A percentile compares a stretch with the other conserved stretches of the same genome.
Conservation (phyloP, 768 basidiomycete species). For the Mycena sanguinolenta region DNA sequence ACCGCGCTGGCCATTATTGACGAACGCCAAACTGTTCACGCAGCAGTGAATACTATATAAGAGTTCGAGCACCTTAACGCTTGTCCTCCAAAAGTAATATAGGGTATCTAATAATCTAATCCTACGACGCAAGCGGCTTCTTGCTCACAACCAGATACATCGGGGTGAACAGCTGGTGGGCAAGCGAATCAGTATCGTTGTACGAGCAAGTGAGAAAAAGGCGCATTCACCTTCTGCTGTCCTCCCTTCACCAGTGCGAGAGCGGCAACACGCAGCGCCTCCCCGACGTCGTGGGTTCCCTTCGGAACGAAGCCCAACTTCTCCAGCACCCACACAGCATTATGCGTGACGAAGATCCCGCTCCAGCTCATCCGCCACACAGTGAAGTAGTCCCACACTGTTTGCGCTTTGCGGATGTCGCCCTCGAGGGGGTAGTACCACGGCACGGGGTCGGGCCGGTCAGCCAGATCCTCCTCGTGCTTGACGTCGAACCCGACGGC, state of each 20-base stretch:
- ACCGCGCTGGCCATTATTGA: too few species aligned
- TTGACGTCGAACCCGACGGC: constrained; percentile 89
- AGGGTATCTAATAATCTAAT: constrained; percentile 11
- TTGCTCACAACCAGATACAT: constrained; percentile 65
- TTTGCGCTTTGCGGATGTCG: constrained; percentile 93
- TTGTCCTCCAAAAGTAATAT: constrained; percentile 1
- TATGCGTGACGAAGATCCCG: constrained; percentile 88
- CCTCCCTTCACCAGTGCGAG: constrained; percentile 87
- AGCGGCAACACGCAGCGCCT: constrained; percentile 73
- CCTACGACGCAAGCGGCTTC: constrained; percentile 7
- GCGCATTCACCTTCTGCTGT: constrained; percentile 84
- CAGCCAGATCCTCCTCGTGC: constrained; percentile 95
- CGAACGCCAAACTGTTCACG: too few species aligned
- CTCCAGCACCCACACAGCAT: constrained; percentile 83
- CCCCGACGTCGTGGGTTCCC: constrained; percentile 92
- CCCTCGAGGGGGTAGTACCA: constrained; percentile 99
- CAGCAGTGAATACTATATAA: too few species aligned
- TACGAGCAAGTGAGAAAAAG: constrained; percentile 40
- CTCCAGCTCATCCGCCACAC: constrained; percentile 93
- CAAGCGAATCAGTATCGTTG: neutral
- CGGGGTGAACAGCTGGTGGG: constrained; percentile 69
- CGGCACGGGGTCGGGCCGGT: constrained; percentile 78
- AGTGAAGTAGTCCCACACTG: constrained; percentile 89
- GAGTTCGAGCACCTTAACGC: too few species aligned
- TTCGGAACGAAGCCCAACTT: constrained; percentile 85